phyloP scores from a whole-genome alignment of 208 protist genomes.

The Leishmania aethiopica region DNA sequence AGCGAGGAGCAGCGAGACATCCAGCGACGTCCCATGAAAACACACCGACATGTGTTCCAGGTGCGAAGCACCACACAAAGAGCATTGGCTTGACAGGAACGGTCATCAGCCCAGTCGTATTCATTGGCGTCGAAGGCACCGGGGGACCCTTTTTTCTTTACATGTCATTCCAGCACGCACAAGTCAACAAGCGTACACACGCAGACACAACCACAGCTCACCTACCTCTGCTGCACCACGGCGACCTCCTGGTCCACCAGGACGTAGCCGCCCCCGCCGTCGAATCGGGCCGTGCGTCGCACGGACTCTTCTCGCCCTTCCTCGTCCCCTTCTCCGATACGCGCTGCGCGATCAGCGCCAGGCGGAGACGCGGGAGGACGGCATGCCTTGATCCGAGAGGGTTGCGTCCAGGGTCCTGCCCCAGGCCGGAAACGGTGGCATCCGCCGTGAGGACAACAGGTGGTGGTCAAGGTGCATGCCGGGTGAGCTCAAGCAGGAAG shows the following conservation, averaged over 20 bases:
- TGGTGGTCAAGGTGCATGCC: not conserved
- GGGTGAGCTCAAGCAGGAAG: not conserved
- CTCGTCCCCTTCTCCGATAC: not conserved
- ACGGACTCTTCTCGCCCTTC: not conserved
- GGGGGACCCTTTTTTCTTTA: not conserved
- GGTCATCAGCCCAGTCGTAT: not conserved
- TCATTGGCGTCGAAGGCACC: not conserved
- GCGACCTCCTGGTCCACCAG: not conserved
- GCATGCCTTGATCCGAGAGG: not conserved
- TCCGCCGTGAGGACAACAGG: not conserved
- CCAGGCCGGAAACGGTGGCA: not conserved
- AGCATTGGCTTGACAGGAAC: not conserved
- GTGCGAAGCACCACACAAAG: not conserved
- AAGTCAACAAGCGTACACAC: not conserved
- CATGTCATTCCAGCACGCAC: not conserved
- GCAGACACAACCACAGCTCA: not conserved
- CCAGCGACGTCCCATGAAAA: not conserved
- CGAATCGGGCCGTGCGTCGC: not conserved
- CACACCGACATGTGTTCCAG: not conserved
- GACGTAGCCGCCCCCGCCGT: not conserved
- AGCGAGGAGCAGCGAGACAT: not conserved
- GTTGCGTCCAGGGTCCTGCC: not conserved
- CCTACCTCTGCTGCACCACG: not conserved
- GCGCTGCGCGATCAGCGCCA: not conserved
- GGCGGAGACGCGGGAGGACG: not conserved